Conservation (phyloP, 208 protist species). For the Trichomonas gallinae region DNA sequence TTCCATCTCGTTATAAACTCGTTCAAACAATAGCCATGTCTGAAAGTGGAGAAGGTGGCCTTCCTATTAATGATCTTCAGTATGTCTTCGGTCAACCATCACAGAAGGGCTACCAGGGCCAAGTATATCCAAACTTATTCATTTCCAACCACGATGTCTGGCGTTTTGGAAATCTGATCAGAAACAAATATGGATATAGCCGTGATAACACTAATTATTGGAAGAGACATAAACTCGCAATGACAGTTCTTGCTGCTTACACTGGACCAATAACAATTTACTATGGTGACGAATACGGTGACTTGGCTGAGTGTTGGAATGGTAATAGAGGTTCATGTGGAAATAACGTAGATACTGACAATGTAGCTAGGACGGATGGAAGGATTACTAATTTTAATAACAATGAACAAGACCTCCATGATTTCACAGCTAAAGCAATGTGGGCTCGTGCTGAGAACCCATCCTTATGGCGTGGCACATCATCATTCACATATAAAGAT, state of each 20-base stretch:
- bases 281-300: neutral
- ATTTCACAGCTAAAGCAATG: neutral
- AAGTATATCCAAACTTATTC: conserved; percentile 7
- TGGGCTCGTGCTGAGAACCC: neutral
- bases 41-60: neutral
- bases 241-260: neutral
- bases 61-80: neutral
- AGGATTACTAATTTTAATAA: neutral
- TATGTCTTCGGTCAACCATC: neutral
- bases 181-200: neutral
- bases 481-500: no score
- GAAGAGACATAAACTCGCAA: conserved; percentile 8
- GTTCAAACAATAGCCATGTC: neutral
- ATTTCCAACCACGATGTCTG: neutral
- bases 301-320: neutral
- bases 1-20: neutral
- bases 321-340: neutral
- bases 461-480: neutral
- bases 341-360: neutral
- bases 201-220: neutral
- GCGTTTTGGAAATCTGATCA: neutral
- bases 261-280: conserved; percentile 1
- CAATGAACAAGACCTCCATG: neutral
- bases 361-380: neutral
- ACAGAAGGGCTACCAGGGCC: neutral